A percentile compares a stretch with the other conserved stretches of the same genome.
These are phyloP conservation scores for Boechera retrofracta DNA, from an alignment of 345 rosid genomes.

Conservation along the genomic window DNA sequence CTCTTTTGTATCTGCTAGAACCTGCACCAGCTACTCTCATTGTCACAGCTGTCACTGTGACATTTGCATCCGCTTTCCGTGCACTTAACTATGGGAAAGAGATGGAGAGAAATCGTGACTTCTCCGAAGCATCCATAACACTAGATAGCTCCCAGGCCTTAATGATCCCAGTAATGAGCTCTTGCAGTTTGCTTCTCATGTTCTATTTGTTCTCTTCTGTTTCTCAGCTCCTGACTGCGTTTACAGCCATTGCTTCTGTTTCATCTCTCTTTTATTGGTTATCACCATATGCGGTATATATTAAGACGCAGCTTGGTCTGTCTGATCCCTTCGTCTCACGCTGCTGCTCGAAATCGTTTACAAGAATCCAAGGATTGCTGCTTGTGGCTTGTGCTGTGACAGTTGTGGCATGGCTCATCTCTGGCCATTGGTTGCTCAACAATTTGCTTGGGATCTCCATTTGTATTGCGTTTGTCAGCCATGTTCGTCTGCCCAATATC, in stretches of 20 bases:
- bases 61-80: conserved; percentile 94
- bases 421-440: conserved; percentile 97
- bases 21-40: conserved; percentile 92
- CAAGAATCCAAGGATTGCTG: conserved; percentile 71
- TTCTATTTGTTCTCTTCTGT: conserved; percentile 94
- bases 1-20: conserved; percentile 77
- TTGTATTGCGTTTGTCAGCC: conserved; percentile 94
- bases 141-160: conserved; percentile 88
- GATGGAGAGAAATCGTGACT: conserved; percentile 90
- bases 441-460: conserved; percentile 92
- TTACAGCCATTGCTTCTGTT: conserved; percentile 89
- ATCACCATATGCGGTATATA: conserved; percentile 62
- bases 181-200: conserved; percentile 96
- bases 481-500: conserved; percentile 94
- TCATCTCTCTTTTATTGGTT: conserved; percentile 88
- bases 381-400: conserved; percentile 56
- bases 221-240: conserved; percentile 85
- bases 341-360: conserved; percentile 83
- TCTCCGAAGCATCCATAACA: conserved; percentile 84
- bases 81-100: conserved; percentile 92
- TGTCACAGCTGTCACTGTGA: conserved; percentile 80
- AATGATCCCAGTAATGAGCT: conserved; percentile 98
- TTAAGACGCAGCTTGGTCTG: conserved; percentile 69
- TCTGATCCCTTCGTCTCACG: conserved; percentile 86
- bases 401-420: conserved; percentile 87